Evolutionary conservation across 2,329 filamentous ascomycete genomes (phyloP).

Genomic region (Plectosphaerella plurivora): DNA sequence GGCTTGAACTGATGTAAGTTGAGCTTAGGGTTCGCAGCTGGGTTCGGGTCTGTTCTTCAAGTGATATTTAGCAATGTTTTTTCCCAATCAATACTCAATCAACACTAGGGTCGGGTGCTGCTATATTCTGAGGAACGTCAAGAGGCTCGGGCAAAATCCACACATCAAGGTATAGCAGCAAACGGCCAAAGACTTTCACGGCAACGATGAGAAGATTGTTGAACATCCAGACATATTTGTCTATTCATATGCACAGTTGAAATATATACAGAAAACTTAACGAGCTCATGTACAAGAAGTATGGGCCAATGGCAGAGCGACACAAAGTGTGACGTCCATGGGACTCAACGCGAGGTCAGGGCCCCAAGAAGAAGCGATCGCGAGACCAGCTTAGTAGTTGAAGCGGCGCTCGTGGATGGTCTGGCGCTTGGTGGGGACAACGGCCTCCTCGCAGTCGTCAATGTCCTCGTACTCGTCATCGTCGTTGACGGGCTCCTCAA

Average conservation of each 20-base stretch:
- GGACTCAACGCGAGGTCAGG: background rate
- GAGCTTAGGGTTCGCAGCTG: too few relatives aligned
- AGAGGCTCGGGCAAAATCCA: too few relatives aligned
- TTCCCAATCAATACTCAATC: too few relatives aligned
- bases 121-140: too few relatives aligned
- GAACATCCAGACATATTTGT: background rate
- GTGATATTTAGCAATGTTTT: too few relatives aligned
- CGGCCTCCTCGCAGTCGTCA: background rate
- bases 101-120: too few relatives aligned
- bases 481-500: background rate
- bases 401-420: conserved; percentile 11
- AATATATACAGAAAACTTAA: conserved; percentile 4
- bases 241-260: conserved; percentile 2
- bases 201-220: too few relatives aligned
- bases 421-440: conserved; percentile 9
- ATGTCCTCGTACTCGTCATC: conserved; percentile 4
- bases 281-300: conserved; percentile 3
- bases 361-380: background rate
- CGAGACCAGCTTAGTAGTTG: conserved; percentile 1
- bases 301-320: background rate
- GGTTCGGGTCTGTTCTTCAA: too few relatives aligned
- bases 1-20: too few relatives aligned
- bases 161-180: too few relatives aligned
- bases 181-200: too few relatives aligned
- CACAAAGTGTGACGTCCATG: background rate